Evolutionary conservation across 768 basidiomycete species (phyloP).

Genomic region (Pholiota molesta): DNA sequence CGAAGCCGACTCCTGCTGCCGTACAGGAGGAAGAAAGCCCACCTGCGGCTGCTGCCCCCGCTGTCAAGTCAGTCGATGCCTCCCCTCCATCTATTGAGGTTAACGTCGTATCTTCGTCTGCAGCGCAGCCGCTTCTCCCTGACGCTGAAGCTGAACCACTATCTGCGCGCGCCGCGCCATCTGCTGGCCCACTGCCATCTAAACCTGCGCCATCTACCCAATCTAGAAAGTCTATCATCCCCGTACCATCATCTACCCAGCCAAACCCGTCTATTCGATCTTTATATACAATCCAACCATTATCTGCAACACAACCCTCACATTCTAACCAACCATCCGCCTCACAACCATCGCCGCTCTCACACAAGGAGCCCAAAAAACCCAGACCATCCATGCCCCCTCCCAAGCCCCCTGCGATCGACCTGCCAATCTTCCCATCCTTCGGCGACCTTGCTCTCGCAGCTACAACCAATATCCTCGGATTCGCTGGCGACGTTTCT

Average conservation of each 20-base stretch:
- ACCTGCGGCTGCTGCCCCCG: slow-evolving; percentile 8
- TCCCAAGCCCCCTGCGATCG: not conserved
- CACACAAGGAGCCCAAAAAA: not conserved
- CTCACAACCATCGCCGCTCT: not conserved
- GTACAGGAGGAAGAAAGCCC: slow-evolving; percentile 5
- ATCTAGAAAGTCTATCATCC: not conserved
- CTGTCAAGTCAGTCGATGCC: slow-evolving; percentile 13
- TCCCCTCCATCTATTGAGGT: slow-evolving; percentile 6
- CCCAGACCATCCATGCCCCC: not conserved
- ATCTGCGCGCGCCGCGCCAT: not conserved
- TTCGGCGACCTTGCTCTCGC: slow-evolving; percentile 1
- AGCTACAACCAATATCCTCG: slow-evolving; percentile 3
- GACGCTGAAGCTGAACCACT: slow-evolving; percentile 2
- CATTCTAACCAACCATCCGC: not conserved
- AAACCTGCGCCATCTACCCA: slow-evolving; percentile 8
- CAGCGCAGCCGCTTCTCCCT: slow-evolving; percentile 1
- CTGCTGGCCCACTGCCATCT: slow-evolving; percentile 6
- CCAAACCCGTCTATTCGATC: not conserved
- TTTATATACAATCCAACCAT: not conserved
- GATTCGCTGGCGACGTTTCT: slow-evolving; percentile 19
- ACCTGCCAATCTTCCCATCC: not conserved
- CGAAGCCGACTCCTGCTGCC: slow-evolving; percentile 7
- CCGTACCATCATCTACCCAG: not conserved
- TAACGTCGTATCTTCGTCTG: slow-evolving; percentile 6
- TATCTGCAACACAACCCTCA: not conserved